A percentile compares a stretch with the other conserved stretches of the same genome.
Evolutionary conservation across 768 basidiomycete species (phyloP).

Genomic region (Collybiopsis luxurians): DNA sequence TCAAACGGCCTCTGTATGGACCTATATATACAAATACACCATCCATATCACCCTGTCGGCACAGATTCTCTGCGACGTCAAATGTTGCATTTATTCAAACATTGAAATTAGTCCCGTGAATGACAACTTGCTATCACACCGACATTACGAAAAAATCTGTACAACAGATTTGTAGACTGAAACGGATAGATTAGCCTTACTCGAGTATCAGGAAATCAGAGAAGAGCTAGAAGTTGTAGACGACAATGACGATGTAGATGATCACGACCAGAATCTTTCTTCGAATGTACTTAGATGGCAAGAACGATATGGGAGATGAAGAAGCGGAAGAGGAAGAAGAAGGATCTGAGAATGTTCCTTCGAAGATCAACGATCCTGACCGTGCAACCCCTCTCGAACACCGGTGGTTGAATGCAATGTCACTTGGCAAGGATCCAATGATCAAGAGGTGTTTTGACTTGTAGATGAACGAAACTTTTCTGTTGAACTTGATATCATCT

Average conservation of each 20-base stretch:
- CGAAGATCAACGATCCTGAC: constrained; percentile 81
- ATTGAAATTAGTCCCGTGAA: too few species aligned
- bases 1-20: too few species aligned
- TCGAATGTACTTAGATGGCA: not conserved
- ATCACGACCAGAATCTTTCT: not conserved
- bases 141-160: too few species aligned
- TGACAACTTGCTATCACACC: too few species aligned
- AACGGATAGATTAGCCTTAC: too few species aligned
- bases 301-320: constrained; percentile 26
- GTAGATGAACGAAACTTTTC: constrained; percentile 47
- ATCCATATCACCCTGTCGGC: too few species aligned
- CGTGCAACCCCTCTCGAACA: constrained; percentile 76
- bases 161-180: too few species aligned
- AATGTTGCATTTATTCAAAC: too few species aligned
- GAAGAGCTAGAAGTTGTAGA: constrained; percentile 37
- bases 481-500: too few species aligned
- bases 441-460: constrained; percentile 74
- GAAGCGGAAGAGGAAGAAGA: constrained; percentile 43
- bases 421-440: constrained; percentile 69
- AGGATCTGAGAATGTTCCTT: constrained; percentile 45
- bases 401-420: constrained; percentile 90
- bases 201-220: too few species aligned
- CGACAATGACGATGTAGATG: constrained; percentile 25
- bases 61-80: too few species aligned
- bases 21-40: too few species aligned